Base-by-base conservation (phyloP, 2,329 filamentous ascomycete species). In the Calonectria crousiana region DNA sequence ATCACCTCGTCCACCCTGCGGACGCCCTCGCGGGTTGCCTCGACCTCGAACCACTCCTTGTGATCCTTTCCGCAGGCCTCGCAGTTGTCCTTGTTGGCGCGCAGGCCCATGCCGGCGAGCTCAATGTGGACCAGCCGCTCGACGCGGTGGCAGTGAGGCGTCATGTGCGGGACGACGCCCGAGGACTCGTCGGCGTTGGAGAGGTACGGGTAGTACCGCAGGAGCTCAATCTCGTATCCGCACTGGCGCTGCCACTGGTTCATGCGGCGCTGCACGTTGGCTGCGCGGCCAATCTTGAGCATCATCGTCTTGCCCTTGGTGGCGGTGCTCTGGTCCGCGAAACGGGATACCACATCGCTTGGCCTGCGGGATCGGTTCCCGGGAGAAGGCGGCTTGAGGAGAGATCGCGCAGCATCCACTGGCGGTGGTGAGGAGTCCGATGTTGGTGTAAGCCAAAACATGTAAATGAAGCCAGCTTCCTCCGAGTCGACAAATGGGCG, bases 161-260 rank as follows among this genome's bases (percentile, higher is more conserved):
- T 94, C 85, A 95, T 97, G 38, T 92, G 90, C 4, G 91, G 89
- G 53, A 81, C 77, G 1, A 76, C 76, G 20, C 79, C 78, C 5
- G 79, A 81, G 6, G 82, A 81, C 8, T 81, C 73, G n/a, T 78
- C 76, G 1, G 78, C 83, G 6, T 89, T 87, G 20, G 91, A 84
- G 0, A 94, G 86, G 83, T 98, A 96, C 0, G 97, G 97, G 81
- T 99, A 99, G 85, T 94, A 98, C 9, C 97, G 92, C 66, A 98
- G 92, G 69, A 99, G 90, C 30, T 95, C 95, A 34, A 98, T 89
- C 75, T 95, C 92, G 83, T 98, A 95, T 0, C 95, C 95, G 84
- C 97, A 99, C 86, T 99, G 97, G 32, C 94, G 92, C 67, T 93
- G 93, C 97, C 97, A 98, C 85, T 98, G 94, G 81, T 96, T 95